These are phyloP conservation scores for Plasmodium sp. DNA, from an alignment of 169 alveolate species.

Conservation along the genomic window DNA sequence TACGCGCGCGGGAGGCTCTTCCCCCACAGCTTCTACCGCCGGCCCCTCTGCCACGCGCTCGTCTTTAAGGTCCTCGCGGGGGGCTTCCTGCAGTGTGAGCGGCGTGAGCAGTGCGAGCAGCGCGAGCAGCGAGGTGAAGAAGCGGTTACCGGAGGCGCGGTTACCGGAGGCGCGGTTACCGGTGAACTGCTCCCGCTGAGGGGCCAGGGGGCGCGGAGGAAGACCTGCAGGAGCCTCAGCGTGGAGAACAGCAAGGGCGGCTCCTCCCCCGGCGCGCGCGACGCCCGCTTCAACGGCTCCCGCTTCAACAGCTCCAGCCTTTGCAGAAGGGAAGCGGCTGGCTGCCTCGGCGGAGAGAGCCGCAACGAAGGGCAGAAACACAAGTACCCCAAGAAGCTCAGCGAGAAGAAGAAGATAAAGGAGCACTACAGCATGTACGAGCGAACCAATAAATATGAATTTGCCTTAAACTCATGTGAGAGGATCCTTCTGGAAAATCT, in stretches of 20 bases:
- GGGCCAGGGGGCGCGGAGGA: neutral
- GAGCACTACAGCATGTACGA: slow-evolving; percentile 33
- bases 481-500: slow-evolving; percentile 47
- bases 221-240: slow-evolving; percentile 26
- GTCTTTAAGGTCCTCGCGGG: slow-evolving; percentile 55
- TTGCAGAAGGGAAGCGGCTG: neutral
- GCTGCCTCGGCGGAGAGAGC: neutral
- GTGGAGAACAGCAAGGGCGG: slow-evolving; percentile 23
- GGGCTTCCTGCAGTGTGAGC: slow-evolving; percentile 42
- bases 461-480: slow-evolving; percentile 19
- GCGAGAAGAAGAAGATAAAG: slow-evolving; percentile 34
- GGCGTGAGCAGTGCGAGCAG: neutral
- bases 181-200: neutral
- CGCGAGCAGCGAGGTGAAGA: neutral
- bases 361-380: neutral
- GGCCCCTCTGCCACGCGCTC: slow-evolving; percentile 34
- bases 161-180: neutral
- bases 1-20: slow-evolving; percentile 29
- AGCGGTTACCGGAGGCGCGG: neutral
- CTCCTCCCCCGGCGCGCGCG: no score
- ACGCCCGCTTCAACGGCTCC: neutral
- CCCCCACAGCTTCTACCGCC: slow-evolving; percentile 40
- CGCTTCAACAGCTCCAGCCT: slow-evolving; percentile 60
- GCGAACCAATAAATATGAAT: slow-evolving; percentile 19
- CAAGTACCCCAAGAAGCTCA: slow-evolving; percentile 9